phyloP scores from a whole-genome alignment of 2,329 filamentous ascomycete genomes.

The Raffaelea ambrosiae region DNA sequence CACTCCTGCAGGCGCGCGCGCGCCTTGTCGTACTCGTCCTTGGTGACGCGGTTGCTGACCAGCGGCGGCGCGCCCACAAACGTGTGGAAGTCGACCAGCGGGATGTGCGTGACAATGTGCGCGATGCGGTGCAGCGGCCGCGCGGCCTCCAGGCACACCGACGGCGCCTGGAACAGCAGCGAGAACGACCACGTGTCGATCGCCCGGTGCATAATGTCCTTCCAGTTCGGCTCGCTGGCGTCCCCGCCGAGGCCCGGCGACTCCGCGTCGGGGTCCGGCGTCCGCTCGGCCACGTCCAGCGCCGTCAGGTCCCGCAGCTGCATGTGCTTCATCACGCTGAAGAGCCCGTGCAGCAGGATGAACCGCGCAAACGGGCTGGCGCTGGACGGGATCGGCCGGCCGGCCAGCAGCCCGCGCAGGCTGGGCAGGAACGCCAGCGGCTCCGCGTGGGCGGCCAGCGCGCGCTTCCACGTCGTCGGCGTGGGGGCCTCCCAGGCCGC shows the following conservation, averaged over 20 bases:
- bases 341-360: not conserved
- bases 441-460: not conserved
- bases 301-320: not conserved
- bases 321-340: not conserved
- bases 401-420: not conserved
- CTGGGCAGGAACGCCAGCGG: not conserved
- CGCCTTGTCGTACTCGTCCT: not conserved
- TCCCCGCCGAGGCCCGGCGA: not conserved
- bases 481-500: not conserved
- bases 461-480: not conserved
- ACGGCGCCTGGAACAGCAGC: not conserved
- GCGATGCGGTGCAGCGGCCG: not conserved
- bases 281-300: not conserved
- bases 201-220: not conserved
- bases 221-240: not conserved
- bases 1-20: not conserved
- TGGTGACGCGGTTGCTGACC: not conserved
- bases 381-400: not conserved
- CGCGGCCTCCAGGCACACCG: not conserved
- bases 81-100: not conserved
- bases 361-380: not conserved
- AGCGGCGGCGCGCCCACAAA: not conserved
- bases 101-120: not conserved
- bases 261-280: not conserved
- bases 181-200: not conserved